A percentile compares a stretch with the other conserved stretches of the same genome.
Evolutionary conservation across 257 asterid genomes (phyloP).

Genomic region (Nicotiana paniculata): DNA sequence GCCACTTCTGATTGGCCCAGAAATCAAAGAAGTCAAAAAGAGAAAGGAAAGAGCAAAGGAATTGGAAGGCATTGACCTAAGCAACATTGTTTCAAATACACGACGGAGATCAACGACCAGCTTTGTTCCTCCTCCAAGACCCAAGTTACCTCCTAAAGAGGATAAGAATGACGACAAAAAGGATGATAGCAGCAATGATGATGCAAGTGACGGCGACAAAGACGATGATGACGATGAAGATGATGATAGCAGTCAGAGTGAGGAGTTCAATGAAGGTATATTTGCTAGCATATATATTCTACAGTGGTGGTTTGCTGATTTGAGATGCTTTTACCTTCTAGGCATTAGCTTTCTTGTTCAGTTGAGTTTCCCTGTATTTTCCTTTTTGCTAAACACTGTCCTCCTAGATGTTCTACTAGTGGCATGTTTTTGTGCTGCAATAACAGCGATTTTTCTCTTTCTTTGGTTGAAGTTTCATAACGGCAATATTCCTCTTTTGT

Average conservation of each 20-base stretch:
- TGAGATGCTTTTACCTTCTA: not conserved
- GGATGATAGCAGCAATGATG: slow-evolving; percentile 14
- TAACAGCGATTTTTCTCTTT: not conserved
- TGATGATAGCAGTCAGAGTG: slow-evolving; percentile 40
- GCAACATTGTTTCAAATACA: slow-evolving; percentile 86
- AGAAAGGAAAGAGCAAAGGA: slow-evolving; percentile 86
- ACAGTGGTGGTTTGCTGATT: not conserved
- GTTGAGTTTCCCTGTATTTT: not conserved
- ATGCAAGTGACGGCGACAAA: slow-evolving; percentile 9
- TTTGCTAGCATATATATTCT: not conserved
- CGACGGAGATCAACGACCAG: slow-evolving; percentile 81
- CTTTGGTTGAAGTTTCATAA: not conserved
- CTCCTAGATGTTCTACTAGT: not conserved
- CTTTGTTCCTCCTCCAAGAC: slow-evolving; percentile 50
- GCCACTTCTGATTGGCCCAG: slow-evolving; percentile 26
- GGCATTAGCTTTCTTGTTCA: not conserved
- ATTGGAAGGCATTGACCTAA: slow-evolving; percentile 92
- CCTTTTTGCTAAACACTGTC: not conserved
- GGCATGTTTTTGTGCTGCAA: not conserved
- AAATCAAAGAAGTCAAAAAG: slow-evolving; percentile 78
- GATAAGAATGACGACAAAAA: slow-evolving; percentile 29
- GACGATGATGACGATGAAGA: slow-evolving; percentile 24
- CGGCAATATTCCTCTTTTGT: not conserved
- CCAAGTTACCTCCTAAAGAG: slow-evolving; percentile 26
- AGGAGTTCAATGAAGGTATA: slow-evolving; percentile 74